A percentile compares a stretch with the other conserved stretches of the same genome.
Conservation (phyloP, 23 red algal genomes). For the Gracilariopsis chorda region DNA sequence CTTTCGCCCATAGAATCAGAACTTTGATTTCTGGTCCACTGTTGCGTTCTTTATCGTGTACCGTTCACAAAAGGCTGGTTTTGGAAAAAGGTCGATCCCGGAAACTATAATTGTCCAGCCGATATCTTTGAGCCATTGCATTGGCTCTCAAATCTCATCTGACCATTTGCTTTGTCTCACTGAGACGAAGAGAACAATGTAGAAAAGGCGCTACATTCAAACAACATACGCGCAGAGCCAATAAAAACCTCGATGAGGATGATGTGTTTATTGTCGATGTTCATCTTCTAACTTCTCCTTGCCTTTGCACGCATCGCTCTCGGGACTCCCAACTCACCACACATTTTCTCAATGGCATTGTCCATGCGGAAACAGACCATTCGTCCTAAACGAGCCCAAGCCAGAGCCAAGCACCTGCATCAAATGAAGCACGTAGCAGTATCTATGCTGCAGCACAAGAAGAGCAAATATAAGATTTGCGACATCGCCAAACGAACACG, state of each 20-base stretch:
- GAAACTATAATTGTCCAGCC: neutral
- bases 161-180: neutral
- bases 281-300: neutral
- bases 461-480: neutral
- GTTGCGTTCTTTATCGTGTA: too few species aligned
- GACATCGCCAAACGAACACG: neutral
- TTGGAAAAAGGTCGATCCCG: neutral
- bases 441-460: neutral
- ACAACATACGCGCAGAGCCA: too few species aligned
- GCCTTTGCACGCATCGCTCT: too few species aligned
- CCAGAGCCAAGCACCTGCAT: neutral
- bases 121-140: neutral
- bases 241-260: neutral
- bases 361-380: neutral
- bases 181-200: neutral
- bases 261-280: neutral
- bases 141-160: neutral
- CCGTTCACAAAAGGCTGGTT: neutral
- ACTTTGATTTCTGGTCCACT: too few species aligned
- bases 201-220: neutral
- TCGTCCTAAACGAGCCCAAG: neutral
- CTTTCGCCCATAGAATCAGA: too few species aligned
- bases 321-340: neutral
- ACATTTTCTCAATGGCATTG: neutral
- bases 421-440: neutral